Evolutionary conservation across 2,329 filamentous ascomycete genomes (phyloP), one percentile per base, ranked within the genome.

Genomic region (Nemania sp.): DNA sequence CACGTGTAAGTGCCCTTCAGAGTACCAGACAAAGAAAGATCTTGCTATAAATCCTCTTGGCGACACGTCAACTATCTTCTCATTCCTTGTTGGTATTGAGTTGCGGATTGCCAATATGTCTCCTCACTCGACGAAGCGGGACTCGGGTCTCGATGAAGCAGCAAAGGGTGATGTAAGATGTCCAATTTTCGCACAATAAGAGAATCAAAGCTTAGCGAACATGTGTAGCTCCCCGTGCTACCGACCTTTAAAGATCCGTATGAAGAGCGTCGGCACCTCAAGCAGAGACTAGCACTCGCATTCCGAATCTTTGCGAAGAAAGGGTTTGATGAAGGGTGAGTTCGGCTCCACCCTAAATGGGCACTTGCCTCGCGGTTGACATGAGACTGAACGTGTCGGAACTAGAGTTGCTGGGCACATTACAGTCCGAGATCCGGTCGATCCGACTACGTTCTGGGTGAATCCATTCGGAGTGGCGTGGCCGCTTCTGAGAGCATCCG

Each of bases 381-480:
- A 40, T 35, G 11, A 12, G 21, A 59, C 45, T 59, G 45, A 63
- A n/a, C 4, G 25, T 43, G 21, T 20, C 50, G 53, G 11, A 43
- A 45, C 25, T 57, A 70, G 69, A 15, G 83, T 88, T 34, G 85
- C 85, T 9, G 85, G 86, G 1, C 85, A 88, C 68, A 87, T 88
- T 65, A 87, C 85, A 1, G 69, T 87, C 25, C 79, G 84, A 25
- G 75, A 88, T 63, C 86, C 86, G 0, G 80, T 88, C 6, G 80
- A 86, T 40, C 82, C 83, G 0, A 73, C 77, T 5, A 83, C 80
- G 0, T 88, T 88, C 75, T 88, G 86, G 87, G 84, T 90, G 4
- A 89, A 89, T 65, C 87, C 87, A 0, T 87, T 89, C 57, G 86
- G 86, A 11, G 79, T 85, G 1, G 80, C 84, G 2, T 89, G 88